Conservation (phyloP, 2,329 filamentous ascomycete genomes). For the Zymoseptoria tritici region DNA sequence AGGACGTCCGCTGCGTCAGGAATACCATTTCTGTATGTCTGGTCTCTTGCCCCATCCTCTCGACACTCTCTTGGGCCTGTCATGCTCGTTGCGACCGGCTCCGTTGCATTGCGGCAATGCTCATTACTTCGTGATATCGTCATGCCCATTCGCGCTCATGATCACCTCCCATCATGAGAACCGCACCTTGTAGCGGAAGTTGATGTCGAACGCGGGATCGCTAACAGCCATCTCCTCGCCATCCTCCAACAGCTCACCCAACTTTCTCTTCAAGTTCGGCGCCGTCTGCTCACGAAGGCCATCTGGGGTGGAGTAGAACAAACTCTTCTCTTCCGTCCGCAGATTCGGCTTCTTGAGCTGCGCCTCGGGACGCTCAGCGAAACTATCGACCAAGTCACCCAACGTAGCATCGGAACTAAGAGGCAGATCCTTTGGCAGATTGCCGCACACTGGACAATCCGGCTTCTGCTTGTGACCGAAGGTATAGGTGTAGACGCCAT, state of each 20-base stretch:
- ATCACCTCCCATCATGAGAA: slow-evolving; percentile 6
- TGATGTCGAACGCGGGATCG: slow-evolving; percentile 77
- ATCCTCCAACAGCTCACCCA: slow-evolving; percentile 67
- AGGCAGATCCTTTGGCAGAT: slow-evolving; percentile 65
- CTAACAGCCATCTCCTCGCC: slow-evolving; percentile 89
- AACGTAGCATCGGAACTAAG: slow-evolving; percentile 67
- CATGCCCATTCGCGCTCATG: neutral
- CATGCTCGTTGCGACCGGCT: neutral
- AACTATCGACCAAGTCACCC: slow-evolving; percentile 74
- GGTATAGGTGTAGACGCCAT: slow-evolving; percentile 93
- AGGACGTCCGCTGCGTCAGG: neutral
- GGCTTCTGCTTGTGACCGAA: slow-evolving; percentile 91
- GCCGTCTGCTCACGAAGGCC: slow-evolving; percentile 78
- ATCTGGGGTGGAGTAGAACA: slow-evolving; percentile 83
- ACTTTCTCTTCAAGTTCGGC: slow-evolving; percentile 70
- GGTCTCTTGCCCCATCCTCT: neutral
- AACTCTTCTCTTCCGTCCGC: slow-evolving; percentile 68
- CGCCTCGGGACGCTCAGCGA: slow-evolving; percentile 76
- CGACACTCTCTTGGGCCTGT: neutral
- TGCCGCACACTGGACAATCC: slow-evolving; percentile 91
- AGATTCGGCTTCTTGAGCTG: slow-evolving; percentile 93
- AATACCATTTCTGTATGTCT: neutral
- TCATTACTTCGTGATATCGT: neutral
- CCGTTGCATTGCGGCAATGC: neutral
- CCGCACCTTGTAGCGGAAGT: slow-evolving; percentile 53